These are phyloP conservation scores for Lolium perenne DNA, from an alignment of 176 grass and related monocot genomes.

Conservation along the genomic window DNA sequence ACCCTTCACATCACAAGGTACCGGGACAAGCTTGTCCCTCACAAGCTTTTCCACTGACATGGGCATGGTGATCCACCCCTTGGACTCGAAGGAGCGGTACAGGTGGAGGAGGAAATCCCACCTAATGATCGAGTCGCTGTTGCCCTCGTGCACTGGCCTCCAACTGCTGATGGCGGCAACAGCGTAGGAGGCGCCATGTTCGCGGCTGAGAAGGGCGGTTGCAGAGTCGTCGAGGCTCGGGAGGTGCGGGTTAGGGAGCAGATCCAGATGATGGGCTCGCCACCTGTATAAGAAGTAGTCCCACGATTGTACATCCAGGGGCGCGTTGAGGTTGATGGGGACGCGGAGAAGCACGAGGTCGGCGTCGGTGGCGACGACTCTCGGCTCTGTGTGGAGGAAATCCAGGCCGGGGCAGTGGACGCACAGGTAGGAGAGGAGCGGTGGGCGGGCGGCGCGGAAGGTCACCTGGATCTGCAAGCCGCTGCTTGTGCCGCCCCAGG, in stretches of 20 bases:
- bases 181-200: no score
- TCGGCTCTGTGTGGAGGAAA: no score
- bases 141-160: not conserved
- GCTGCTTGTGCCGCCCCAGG: no score
- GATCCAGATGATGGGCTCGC: no score
- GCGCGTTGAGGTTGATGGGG: not conserved
- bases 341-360: slow-evolving; percentile 26
- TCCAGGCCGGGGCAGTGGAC: no score
- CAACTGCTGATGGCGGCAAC: not conserved
- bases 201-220: not conserved
- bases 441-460: no score
- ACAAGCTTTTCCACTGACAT: not conserved
- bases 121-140: not conserved
- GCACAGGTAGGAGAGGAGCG: no score
- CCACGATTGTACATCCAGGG: no score
- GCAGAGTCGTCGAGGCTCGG: not conserved
- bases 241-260: no score
- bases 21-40: slow-evolving; percentile 17
- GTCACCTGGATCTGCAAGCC: no score
- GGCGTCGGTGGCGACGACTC: no score
- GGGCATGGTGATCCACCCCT: not conserved
- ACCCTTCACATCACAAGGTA: not conserved
- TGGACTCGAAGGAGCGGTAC: not conserved
- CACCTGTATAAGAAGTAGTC: no score
- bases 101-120: slow-evolving; percentile 29